Base-by-base conservation (phyloP, 1,139 yeast species). In the Yamadazyma sp. region DNA sequence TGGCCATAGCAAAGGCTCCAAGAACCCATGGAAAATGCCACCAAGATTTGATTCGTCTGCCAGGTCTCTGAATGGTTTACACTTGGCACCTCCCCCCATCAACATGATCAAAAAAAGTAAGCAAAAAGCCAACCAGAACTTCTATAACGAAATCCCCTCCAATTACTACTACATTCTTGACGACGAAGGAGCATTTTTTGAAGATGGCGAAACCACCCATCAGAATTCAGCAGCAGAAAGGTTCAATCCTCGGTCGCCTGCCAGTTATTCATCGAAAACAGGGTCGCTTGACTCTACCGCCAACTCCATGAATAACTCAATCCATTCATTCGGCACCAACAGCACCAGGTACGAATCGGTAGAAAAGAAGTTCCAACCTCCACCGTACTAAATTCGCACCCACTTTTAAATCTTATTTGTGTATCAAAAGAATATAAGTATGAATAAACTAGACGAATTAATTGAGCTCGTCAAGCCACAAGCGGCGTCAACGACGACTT, bases 41-140 rank as follows among this genome's bases (percentile, higher is more conserved):
- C 4, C 4, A 38, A 13, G 24, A 30, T 35, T 28, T 39, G 20
- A 34, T 32, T 32, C 34, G 17, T 6, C 24, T 31, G 27, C 28
- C 4, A 25, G 12, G 12, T 12, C 28, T 11, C 28, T 25, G 28
- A n/a, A 35, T 33, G 35, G 45, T 35, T 15, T 26, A 13, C 11
- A 11, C 12, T 66, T 82, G 38, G 89, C 90, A 0, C 90, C 90
- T 4, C 88, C 90, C 6, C 90, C 90, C 3, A 80, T 83, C 22
- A 79, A 80, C 48, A 68, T 80, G 44, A 59, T 37, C 3, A 46
- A 46, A 29, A 46, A 36, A 26, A 29, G 33, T 9, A 21, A 33
- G 18, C 31, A 33, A 13, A 11, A 13, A 11, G 10, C n/a, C n/a
- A 21, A 15, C 29, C 14, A 14, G 12, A 35, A 35, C 31, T 29